phyloP scores from a whole-genome alignment of 2,329 filamentous ascomycete genomes.

The Nothophoma quercina region DNA sequence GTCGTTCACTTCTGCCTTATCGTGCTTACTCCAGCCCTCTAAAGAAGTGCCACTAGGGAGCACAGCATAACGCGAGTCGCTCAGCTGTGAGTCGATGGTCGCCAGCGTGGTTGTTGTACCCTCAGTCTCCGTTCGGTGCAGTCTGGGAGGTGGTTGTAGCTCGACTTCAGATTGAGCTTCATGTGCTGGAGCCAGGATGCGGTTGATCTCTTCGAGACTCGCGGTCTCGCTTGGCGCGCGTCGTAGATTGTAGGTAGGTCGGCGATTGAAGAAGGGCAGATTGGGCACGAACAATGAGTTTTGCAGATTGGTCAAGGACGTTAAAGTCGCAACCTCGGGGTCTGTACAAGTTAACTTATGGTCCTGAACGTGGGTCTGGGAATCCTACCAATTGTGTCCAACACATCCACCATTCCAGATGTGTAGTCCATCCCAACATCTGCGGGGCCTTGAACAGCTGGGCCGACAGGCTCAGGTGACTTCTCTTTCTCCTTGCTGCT shows the following conservation, averaged over 20 bases:
- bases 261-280: slow-evolving; percentile 79
- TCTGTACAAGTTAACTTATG: slow-evolving; percentile 59
- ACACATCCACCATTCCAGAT: slow-evolving; percentile 68
- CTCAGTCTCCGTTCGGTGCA: slow-evolving; percentile 36
- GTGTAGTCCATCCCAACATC: slow-evolving; percentile 60
- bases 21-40: slow-evolving; percentile 76
- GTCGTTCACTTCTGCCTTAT: slow-evolving; percentile 81
- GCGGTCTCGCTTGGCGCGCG: slow-evolving; percentile 52
- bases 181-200: slow-evolving; percentile 32
- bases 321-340: slow-evolving; percentile 82
- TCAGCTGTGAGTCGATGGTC: slow-evolving; percentile 73
- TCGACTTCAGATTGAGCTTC: slow-evolving; percentile 25
- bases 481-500: slow-evolving; percentile 19
- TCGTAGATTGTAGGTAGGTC: slow-evolving; percentile 78
- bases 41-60: slow-evolving; percentile 76
- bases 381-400: slow-evolving; percentile 71
- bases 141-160: slow-evolving; percentile 23
- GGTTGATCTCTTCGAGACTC: slow-evolving; percentile 42
- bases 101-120: slow-evolving; percentile 50
- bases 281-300: slow-evolving; percentile 88
- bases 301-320: slow-evolving; percentile 86
- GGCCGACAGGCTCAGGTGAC: slow-evolving; percentile 2
- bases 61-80: slow-evolving; percentile 78
- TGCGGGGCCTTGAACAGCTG: neutral
- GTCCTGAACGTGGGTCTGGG: neutral